phyloP scores from a whole-genome alignment of 768 basidiomycete species.

The Leucosporidium creatinivorum region DNA sequence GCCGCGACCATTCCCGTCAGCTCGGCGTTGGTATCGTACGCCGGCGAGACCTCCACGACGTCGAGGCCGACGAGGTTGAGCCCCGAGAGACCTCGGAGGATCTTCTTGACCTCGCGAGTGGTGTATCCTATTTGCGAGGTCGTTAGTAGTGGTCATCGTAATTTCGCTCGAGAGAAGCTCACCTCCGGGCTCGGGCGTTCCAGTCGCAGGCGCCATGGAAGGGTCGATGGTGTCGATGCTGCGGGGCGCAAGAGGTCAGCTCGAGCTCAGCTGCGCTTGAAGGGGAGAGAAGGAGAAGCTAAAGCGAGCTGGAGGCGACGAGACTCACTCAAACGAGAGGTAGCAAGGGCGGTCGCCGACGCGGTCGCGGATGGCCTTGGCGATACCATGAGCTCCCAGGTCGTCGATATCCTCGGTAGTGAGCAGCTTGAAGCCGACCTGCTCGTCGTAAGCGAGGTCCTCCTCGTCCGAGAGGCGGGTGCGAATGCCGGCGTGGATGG shows the following conservation, averaged over 20 bases:
- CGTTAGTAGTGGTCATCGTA: too few species aligned
- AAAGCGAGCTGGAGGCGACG: too few species aligned
- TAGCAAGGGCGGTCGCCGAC: slow-evolving; percentile 71
- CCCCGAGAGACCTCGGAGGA: slow-evolving; percentile 68
- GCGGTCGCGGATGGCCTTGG: slow-evolving; percentile 60
- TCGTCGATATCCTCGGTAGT: slow-evolving; percentile 28
- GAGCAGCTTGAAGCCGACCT: slow-evolving; percentile 23
- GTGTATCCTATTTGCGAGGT: too few species aligned
- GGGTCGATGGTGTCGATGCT: slow-evolving; percentile 79
- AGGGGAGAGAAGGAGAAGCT: too few species aligned
- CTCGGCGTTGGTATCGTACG: slow-evolving; percentile 38
- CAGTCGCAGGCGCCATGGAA: slow-evolving; percentile 66
- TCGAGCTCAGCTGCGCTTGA: background rate
- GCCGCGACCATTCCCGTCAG: slow-evolving; percentile 27
- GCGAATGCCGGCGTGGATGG: slow-evolving; percentile 78
- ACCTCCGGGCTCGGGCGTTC: slow-evolving; percentile 75
- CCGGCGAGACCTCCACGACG: slow-evolving; percentile 65
- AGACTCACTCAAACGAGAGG: slow-evolving; percentile 43
- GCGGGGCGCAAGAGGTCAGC: background rate
- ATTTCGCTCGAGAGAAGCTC: too few species aligned
- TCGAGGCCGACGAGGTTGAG: slow-evolving; percentile 72
- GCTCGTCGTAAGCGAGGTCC: slow-evolving; percentile 19
- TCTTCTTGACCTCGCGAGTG: slow-evolving; percentile 69
- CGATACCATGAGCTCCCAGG: slow-evolving; percentile 52
- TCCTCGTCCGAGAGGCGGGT: slow-evolving; percentile 60